These are phyloP conservation scores for Wallacemonas sp. DNA, from an alignment of 208 protist genomes.

Conservation along the genomic window DNA sequence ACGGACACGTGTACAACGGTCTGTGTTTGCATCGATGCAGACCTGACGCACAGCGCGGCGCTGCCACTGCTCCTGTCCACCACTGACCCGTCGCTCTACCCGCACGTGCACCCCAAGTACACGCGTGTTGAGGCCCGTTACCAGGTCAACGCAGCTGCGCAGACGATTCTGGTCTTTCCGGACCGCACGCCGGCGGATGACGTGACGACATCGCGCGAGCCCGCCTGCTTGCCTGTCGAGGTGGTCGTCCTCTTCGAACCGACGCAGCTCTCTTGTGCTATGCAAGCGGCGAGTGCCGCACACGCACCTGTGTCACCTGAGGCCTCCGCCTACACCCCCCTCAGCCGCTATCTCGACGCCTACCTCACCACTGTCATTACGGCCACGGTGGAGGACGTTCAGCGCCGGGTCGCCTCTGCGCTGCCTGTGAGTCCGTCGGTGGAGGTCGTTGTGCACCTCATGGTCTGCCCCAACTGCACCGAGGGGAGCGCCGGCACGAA, in stretches of 20 bases:
- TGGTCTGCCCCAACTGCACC: conserved; percentile 13
- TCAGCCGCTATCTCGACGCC: conserved; percentile 2
- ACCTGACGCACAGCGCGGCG: neutral
- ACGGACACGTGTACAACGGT: neutral
- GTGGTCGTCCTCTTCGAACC: conserved; percentile 5
- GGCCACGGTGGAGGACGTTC: conserved; percentile 1
- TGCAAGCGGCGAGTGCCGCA: neutral
- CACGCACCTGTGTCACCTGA: neutral
- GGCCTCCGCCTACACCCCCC: neutral
- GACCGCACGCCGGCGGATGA: neutral
- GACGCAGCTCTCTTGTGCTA: neutral
- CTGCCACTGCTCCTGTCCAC: conserved; percentile 3
- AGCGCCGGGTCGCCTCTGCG: neutral
- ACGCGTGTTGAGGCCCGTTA: neutral
- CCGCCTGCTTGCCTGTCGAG: too few species aligned
- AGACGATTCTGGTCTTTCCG: conserved; percentile 1
- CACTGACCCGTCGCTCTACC: neutral
- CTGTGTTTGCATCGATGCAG: neutral
- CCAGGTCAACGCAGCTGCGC: conserved; percentile 4
- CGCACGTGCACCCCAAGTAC: conserved; percentile 1
- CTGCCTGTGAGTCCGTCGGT: neutral
- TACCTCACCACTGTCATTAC: neutral
- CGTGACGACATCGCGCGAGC: neutral
- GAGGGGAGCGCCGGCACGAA: conserved; percentile 8
- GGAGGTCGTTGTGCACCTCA: neutral